A percentile compares a stretch with the other conserved stretches of the same genome.
Evolutionary conservation across 805 yeast species (phyloP).

Genomic region (Metschnikowia gelsemii): DNA sequence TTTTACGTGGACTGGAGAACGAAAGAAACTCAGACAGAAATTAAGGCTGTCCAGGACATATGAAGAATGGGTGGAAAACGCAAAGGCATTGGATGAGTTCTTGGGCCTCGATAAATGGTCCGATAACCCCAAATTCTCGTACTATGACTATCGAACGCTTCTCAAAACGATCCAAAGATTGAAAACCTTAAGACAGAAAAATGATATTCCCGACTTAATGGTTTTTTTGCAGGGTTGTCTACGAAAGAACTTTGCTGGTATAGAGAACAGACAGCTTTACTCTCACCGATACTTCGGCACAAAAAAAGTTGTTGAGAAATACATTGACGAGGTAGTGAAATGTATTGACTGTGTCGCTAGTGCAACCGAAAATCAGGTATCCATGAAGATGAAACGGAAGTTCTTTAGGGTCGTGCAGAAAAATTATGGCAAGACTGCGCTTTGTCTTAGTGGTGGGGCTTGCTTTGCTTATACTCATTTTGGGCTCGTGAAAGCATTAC

Average conservation of each 20-base stretch:
- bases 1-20: constrained; percentile 60
- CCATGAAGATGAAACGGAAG: constrained; percentile 42
- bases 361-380: constrained; percentile 31
- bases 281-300: constrained; percentile 78
- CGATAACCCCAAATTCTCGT: constrained; percentile 55
- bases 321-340: constrained; percentile 50
- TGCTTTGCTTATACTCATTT: constrained; percentile 75
- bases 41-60: constrained; percentile 52
- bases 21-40: constrained; percentile 48
- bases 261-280: constrained; percentile 67
- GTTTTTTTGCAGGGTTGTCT: constrained; percentile 62
- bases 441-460: constrained; percentile 78
- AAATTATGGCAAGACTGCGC: constrained; percentile 70
- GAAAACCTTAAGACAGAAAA: constrained; percentile 29
- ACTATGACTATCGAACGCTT: constrained; percentile 66
- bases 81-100: constrained; percentile 54
- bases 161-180: constrained; percentile 47
- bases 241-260: constrained; percentile 75
- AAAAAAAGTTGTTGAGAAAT: constrained; percentile 55
- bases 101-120: constrained; percentile 67
- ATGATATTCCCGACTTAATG: constrained; percentile 46
- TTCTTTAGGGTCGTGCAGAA: constrained; percentile 58
- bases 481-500: constrained; percentile 69
- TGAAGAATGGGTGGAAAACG: constrained; percentile 61
- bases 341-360: constrained; percentile 46